These are phyloP conservation scores for Xylaria hypoxylon DNA, from an alignment of 2,329 filamentous ascomycete genomes.

Conservation along the genomic window DNA sequence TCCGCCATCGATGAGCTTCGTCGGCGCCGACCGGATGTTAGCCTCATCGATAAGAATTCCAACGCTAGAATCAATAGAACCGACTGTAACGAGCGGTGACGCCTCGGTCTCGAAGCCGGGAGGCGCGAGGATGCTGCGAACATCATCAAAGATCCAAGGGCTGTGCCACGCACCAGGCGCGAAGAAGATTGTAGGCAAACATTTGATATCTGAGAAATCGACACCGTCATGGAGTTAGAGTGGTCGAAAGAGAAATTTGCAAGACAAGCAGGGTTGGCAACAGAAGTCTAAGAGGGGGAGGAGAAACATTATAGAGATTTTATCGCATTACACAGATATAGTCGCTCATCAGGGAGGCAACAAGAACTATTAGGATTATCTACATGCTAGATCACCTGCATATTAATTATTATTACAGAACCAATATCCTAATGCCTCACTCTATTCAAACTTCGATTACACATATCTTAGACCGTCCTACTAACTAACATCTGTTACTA, in stretches of 20 bases:
- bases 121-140: constrained; percentile 23
- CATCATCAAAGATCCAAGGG: constrained; percentile 20
- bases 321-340: too few relatives aligned
- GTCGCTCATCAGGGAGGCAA: too few relatives aligned
- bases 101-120: constrained; percentile 31
- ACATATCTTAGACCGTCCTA: too few relatives aligned
- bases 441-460: too few relatives aligned
- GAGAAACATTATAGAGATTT: too few relatives aligned
- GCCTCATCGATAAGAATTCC: constrained; percentile 20
- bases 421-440: too few relatives aligned
- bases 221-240: not conserved
- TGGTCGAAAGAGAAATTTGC: not conserved
- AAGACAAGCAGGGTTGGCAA: too few relatives aligned
- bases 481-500: too few relatives aligned
- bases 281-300: too few relatives aligned
- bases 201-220: not conserved
- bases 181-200: constrained; percentile 22
- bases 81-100: constrained; percentile 21
- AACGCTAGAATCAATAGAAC: constrained; percentile 3
- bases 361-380: too few relatives aligned
- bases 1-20: constrained; percentile 13
- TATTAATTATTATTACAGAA: too few relatives aligned
- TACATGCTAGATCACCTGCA: too few relatives aligned
- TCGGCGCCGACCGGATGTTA: constrained; percentile 1
- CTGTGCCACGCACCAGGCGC: constrained; percentile 30